Evolutionary conservation across 2,329 filamentous ascomycete genomes (phyloP).

Genomic region (Alternaria arbusti): DNA sequence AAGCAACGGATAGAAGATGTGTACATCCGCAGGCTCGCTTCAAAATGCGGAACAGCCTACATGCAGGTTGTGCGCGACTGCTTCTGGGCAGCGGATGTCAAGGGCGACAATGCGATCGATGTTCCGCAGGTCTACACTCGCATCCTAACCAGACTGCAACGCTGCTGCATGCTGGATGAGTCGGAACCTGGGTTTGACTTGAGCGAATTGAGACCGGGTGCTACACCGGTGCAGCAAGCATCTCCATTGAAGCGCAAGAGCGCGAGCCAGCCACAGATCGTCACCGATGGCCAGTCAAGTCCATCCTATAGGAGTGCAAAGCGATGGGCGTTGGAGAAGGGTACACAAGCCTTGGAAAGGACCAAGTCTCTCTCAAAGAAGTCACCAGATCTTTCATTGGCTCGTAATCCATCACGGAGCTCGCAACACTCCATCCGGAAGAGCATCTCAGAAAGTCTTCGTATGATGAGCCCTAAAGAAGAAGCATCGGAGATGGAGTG

Average conservation of each 20-base stretch:
- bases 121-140: constrained; percentile 48
- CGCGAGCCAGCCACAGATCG: constrained; percentile 29
- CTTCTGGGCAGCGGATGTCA: constrained; percentile 69
- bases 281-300: constrained; percentile 34
- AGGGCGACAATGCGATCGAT: constrained; percentile 39
- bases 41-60: constrained; percentile 75
- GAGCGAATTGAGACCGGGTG: constrained; percentile 31
- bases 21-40: constrained; percentile 68
- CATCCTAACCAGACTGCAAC: constrained; percentile 53
- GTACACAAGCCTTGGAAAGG: constrained; percentile 43
- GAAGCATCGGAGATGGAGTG: constrained; percentile 39
- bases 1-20: constrained; percentile 68
- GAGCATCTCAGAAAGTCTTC: constrained; percentile 40
- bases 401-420: constrained; percentile 37
- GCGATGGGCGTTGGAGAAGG: constrained; percentile 45
- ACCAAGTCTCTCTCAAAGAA: constrained; percentile 41
- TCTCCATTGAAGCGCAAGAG: constrained; percentile 44
- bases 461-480: constrained; percentile 39
- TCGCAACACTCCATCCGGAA: constrained; percentile 45
- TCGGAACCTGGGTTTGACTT: constrained; percentile 41
- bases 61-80: constrained; percentile 77
- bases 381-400: constrained; percentile 36
- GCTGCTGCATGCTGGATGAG: constrained; percentile 49
- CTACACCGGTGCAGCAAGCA: constrained; percentile 26
- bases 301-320: constrained; percentile 46